These are phyloP conservation scores for Lyophyllum shimeji DNA, from an alignment of 768 basidiomycete species.

Conservation along the genomic window DNA sequence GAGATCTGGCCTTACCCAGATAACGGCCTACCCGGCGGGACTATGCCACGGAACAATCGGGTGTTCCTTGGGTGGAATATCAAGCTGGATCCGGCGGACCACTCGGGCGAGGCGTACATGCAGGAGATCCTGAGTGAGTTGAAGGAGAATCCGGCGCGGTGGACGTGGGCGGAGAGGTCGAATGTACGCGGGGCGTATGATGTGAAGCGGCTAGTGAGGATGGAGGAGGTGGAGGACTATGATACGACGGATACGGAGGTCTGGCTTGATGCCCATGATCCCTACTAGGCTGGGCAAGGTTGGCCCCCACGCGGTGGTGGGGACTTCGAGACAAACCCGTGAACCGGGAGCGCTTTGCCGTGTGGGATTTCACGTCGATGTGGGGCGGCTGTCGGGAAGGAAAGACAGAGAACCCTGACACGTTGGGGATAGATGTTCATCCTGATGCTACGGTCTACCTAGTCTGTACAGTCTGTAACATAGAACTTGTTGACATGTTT, in stretches of 20 bases:
- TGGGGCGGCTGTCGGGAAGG: no score
- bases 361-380: no score
- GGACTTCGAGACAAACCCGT: no score
- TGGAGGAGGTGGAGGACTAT: conserved; percentile 31
- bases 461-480: background rate
- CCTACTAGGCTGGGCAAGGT: background rate
- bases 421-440: no score
- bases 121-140: conserved; percentile 37
- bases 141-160: conserved; percentile 28
- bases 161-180: conserved; percentile 27
- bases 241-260: conserved; percentile 34
- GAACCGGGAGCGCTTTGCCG: no score
- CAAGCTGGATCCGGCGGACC: conserved; percentile 43
- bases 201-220: conserved; percentile 30
- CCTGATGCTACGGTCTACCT: no score
- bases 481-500: background rate
- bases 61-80: conserved; percentile 75
- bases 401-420: no score
- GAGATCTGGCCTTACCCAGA: conserved; percentile 26
- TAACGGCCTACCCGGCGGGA: conserved; percentile 18
- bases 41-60: conserved; percentile 32
- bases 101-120: conserved; percentile 44
- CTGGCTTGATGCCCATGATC: conserved; percentile 26
- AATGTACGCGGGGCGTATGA: conserved; percentile 28
- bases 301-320: no score